Conservation (phyloP, 2,329 filamentous ascomycete genomes). For the Exophiala viscosa region DNA sequence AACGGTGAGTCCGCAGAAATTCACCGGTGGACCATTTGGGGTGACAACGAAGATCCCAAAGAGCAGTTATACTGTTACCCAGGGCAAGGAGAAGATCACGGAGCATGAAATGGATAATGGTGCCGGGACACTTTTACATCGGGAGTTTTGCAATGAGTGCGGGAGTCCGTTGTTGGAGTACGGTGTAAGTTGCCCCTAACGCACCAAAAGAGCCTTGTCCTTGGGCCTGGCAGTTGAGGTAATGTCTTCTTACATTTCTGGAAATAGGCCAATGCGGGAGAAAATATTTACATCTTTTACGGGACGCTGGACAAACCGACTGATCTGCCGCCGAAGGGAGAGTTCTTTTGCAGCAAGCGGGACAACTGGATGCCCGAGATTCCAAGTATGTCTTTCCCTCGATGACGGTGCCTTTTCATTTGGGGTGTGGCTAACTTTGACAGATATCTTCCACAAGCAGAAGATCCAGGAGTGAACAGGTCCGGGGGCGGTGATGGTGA, state of each 20-base stretch:
- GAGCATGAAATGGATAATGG: slow-evolving; percentile 51
- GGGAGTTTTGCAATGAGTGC: slow-evolving; percentile 53
- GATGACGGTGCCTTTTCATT: no score
- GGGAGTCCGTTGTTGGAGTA: slow-evolving; percentile 53
- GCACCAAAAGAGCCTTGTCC: no score
- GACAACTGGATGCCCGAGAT: slow-evolving; percentile 52
- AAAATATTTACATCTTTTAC: slow-evolving; percentile 44
- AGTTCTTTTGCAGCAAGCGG: slow-evolving; percentile 52
- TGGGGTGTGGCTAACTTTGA: background rate
- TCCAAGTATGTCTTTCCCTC: slow-evolving; percentile 34
- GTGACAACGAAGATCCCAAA: slow-evolving; percentile 51
- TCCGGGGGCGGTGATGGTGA: no score
- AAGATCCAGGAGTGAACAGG: slow-evolving; percentile 40
- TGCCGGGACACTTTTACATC: slow-evolving; percentile 43
- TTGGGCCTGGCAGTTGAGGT: no score
- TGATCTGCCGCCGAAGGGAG: slow-evolving; percentile 50
- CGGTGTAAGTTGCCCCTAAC: slow-evolving; percentile 43
- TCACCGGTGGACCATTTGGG: slow-evolving; percentile 38
- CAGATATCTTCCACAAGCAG: slow-evolving; percentile 47
- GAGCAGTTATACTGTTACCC: slow-evolving; percentile 40
- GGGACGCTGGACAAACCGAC: slow-evolving; percentile 51
- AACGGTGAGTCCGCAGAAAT: slow-evolving; percentile 5
- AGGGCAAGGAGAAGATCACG: slow-evolving; percentile 37
- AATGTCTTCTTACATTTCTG: background rate
- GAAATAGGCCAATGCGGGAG: slow-evolving; percentile 25